Evolutionary conservation across 1,284 basidiomycete genomes (phyloP).

Genomic region (Cystobasidium sp.): DNA sequence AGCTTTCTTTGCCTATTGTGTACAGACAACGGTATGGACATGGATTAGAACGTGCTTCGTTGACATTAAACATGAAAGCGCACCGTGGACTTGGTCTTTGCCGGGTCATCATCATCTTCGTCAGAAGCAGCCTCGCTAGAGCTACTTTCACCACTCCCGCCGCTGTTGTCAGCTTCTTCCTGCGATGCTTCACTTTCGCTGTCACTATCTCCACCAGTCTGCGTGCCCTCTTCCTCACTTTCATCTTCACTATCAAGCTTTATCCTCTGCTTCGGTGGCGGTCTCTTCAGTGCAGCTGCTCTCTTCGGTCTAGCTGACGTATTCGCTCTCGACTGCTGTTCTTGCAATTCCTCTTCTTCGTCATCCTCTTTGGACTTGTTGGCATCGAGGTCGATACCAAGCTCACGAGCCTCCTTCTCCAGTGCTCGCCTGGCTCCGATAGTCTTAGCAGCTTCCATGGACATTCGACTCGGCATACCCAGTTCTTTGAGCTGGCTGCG

Average conservation of each 20-base stretch:
- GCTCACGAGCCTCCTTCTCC: conserved; percentile 39
- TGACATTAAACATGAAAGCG: too few relatives aligned
- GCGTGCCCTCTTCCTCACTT: conserved; percentile 6
- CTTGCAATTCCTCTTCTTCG: conserved; percentile 2
- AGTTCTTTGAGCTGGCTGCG: conserved; percentile 30
- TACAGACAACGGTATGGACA: too few relatives aligned
- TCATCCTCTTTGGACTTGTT: neutral
- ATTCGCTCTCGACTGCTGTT: neutral
- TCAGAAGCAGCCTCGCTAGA: too few relatives aligned
- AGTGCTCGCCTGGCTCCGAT: conserved; percentile 36
- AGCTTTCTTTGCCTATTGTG: too few relatives aligned
- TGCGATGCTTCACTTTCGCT: neutral
- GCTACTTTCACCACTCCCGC: conserved; percentile 3
- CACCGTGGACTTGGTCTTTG: too few relatives aligned
- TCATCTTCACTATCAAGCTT: conserved; percentile 25
- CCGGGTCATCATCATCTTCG: too few relatives aligned
- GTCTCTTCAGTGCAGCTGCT: conserved; percentile 26
- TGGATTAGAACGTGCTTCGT: too few relatives aligned
- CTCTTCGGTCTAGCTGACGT: conserved; percentile 14
- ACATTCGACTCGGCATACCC: conserved; percentile 37
- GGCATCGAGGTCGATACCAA: conserved; percentile 15
- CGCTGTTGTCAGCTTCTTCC: neutral
- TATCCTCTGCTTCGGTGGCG: conserved; percentile 7
- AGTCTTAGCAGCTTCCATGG: conserved; percentile 38
- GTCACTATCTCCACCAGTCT: neutral